Evolutionary conservation across 176 grass and related monocot species (phyloP).

Genomic region (Melocanna baccifera): DNA sequence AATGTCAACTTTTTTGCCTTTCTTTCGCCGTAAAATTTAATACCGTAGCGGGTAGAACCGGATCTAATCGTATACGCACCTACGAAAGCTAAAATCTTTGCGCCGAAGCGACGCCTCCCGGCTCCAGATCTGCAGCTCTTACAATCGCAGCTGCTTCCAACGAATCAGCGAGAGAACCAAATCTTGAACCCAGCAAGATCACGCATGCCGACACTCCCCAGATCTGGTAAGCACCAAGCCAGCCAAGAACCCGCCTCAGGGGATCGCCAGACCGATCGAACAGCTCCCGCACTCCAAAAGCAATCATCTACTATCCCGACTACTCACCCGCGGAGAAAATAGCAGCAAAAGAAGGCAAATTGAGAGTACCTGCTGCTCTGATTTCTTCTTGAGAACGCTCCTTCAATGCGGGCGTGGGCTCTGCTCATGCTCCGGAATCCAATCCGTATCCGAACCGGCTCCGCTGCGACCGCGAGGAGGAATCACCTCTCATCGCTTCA

Average conservation of each 20-base stretch:
- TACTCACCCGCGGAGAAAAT: neutral
- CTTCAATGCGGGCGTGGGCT: neutral
- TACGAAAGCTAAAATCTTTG: neutral
- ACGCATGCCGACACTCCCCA: neutral
- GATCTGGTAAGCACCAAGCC: neutral
- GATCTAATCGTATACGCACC: neutral
- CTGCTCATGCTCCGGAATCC: neutral
- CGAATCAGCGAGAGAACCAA: neutral
- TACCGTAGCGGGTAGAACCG: neutral
- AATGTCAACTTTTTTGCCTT: neutral
- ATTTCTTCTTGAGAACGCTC: neutral
- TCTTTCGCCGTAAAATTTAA: conserved; percentile 3
- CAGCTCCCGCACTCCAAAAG: neutral
- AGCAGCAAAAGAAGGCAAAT: neutral
- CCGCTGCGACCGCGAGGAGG: neutral
- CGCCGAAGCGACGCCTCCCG: neutral
- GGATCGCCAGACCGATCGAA: neutral
- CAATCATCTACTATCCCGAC: neutral
- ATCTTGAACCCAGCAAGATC: neutral
- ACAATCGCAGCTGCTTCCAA: neutral
- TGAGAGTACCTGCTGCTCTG: conserved; percentile 14
- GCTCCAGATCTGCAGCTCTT: conserved; percentile 13
- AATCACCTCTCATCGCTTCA: neutral
- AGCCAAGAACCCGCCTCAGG: neutral
- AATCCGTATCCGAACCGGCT: neutral